These are phyloP conservation scores for Sporothrix phasma DNA, from an alignment of 2,329 filamentous ascomycete genomes.

Conservation along the genomic window DNA sequence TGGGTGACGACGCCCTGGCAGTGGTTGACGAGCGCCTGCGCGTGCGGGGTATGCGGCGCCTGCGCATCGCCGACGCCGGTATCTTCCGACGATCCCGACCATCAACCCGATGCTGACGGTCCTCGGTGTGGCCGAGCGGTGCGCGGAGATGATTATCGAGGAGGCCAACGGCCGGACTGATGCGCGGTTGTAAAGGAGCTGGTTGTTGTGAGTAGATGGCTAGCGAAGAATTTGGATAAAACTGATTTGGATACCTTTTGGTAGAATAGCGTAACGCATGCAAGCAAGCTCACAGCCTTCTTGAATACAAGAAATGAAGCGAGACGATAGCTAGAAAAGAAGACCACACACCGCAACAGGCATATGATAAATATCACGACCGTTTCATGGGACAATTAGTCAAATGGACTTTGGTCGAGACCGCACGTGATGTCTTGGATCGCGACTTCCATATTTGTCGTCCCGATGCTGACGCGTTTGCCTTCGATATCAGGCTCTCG, in stretches of 20 bases:
- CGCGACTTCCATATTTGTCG: neutral
- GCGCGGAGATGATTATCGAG: constrained; percentile 71
- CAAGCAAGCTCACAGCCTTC: neutral
- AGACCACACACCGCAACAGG: no score
- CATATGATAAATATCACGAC: no score
- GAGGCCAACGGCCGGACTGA: constrained; percentile 42
- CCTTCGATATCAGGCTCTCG: no score
- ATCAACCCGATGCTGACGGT: constrained; percentile 60
- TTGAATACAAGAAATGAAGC: neutral
- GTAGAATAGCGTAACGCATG: no score
- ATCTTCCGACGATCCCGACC: constrained; percentile 20
- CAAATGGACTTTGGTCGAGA: no score
- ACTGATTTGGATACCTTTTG: neutral
- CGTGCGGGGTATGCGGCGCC: constrained; percentile 28
- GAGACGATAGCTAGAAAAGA: neutral
- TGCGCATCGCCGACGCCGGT: constrained; percentile 21
- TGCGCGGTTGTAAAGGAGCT: constrained; percentile 11
- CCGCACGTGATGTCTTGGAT: neutral
- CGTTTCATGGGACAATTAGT: neutral
- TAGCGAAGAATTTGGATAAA: no score
- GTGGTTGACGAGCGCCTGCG: constrained; percentile 20
- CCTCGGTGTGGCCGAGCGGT: constrained; percentile 70
- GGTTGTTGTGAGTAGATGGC: no score
- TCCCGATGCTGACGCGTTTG: neutral
- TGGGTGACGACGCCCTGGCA: constrained; percentile 19